These are phyloP conservation scores for Calonectria pseudoturangicola DNA, from an alignment of 2,329 filamentous ascomycete species.

Conservation along the genomic window DNA sequence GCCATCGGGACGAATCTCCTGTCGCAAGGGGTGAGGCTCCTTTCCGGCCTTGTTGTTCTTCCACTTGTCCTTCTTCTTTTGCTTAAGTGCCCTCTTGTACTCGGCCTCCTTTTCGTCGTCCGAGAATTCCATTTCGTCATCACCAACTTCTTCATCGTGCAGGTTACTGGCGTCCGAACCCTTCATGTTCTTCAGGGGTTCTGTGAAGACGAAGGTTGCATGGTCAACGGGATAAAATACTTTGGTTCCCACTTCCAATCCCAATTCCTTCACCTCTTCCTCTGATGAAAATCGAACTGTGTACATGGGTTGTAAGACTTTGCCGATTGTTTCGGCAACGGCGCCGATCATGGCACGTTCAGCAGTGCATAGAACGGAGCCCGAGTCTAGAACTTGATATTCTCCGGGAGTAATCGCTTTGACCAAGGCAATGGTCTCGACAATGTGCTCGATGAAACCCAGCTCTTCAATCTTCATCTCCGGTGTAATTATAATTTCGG, in stretches of 20 bases:
- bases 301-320: conserved; percentile 91
- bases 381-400: conserved; percentile 88
- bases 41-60: conserved; percentile 63
- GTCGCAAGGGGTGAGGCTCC: conserved; percentile 63
- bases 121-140: conserved; percentile 94
- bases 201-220: conserved; percentile 90
- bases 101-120: conserved; percentile 96
- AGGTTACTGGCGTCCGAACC: conserved; percentile 96
- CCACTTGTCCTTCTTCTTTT: conserved; percentile 74
- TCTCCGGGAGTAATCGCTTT: conserved; percentile 87
- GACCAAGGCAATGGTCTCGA: conserved; percentile 87
- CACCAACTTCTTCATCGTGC: conserved; percentile 91
- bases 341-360: conserved; percentile 86
- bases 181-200: conserved; percentile 85
- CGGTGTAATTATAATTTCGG: conserved; percentile 84
- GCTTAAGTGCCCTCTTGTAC: conserved; percentile 82
- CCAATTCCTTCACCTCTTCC: conserved; percentile 80
- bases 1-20: conserved; percentile 62
- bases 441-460: conserved; percentile 83
- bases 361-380: conserved; percentile 87
- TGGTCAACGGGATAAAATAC: conserved; percentile 88
- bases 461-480: conserved; percentile 86
- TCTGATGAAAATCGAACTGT: conserved; percentile 83
- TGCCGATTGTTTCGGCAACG: conserved; percentile 89
- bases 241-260: conserved; percentile 80